phyloP scores from a whole-genome alignment of 108 stramenopile genomes.

The Skeletonema grethae region DNA sequence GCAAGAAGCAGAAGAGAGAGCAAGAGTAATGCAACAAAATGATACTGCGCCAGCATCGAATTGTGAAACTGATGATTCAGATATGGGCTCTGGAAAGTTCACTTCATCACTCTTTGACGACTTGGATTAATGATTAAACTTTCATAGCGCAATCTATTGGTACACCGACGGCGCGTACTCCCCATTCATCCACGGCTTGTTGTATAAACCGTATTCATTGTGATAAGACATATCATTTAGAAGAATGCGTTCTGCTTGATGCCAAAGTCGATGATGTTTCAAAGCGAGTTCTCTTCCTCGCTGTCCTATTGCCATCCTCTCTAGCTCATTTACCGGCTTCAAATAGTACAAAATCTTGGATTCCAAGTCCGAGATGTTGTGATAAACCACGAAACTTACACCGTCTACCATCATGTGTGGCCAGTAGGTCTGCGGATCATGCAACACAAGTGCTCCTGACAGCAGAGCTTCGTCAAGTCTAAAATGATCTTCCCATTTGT shows the following conservation, averaged over 20 bases:
- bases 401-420: constrained; percentile 44
- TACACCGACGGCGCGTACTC: not conserved
- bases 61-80: not conserved
- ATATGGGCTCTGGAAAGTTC: not conserved
- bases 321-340: not conserved
- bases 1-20: not conserved
- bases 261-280: not conserved
- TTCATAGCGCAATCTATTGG: not conserved
- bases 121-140: not conserved
- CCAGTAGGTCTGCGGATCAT: constrained; percentile 49
- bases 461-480: constrained; percentile 63
- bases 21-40: not conserved
- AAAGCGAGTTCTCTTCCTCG: constrained; percentile 3
- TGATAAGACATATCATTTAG: constrained; percentile 1
- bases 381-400: constrained; percentile 52
- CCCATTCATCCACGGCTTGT: constrained; percentile 1
- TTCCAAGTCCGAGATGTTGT: constrained; percentile 33
- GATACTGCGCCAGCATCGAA: not conserved
- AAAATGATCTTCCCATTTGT: constrained; percentile 74
- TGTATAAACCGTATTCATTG: constrained; percentile 1
- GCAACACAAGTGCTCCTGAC: constrained; percentile 67
- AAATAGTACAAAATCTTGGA: constrained; percentile 12
- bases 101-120: constrained; percentile 10
- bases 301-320: not conserved
- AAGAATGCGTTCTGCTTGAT: not conserved